These are phyloP conservation scores for Stentor roeselii DNA, from an alignment of 73 alveolate species.

Conservation along the genomic window DNA sequence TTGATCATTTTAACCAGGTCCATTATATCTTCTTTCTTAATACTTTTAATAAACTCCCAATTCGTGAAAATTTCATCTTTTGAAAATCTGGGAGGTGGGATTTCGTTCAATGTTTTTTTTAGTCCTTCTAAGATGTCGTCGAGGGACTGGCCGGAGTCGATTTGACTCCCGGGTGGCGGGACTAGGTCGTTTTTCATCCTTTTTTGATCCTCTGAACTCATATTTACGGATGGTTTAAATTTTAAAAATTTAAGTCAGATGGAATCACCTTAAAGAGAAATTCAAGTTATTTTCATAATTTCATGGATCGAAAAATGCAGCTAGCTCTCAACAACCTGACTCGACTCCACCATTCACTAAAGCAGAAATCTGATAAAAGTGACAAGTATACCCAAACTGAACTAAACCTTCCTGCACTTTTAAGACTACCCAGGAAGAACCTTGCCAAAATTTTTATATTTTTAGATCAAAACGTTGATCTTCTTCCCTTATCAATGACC, in stretches of 20 bases:
- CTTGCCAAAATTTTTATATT: neutral
- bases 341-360: neutral
- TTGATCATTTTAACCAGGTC: neutral
- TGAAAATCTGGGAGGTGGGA: constrained; percentile 9
- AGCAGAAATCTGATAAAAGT: no score
- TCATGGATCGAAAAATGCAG: neutral
- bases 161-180: no score
- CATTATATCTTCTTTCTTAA: constrained; percentile 13
- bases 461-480: neutral
- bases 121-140: constrained; percentile 13
- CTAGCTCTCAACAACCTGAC: neutral
- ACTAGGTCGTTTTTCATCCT: no score
- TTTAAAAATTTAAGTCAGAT: no score
- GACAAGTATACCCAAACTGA: neutral
- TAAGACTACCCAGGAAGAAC: neutral
- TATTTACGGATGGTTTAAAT: no score
- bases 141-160: neutral
- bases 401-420: neutral
- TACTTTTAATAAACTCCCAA: constrained; percentile 5
- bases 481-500: neutral
- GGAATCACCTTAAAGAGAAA: no score
- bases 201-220: no score
- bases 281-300: no score
- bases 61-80: constrained; percentile 1
- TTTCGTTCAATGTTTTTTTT: neutral